phyloP scores from a whole-genome alignment of 1,139 yeast species.

The Hansenula sp. region DNA sequence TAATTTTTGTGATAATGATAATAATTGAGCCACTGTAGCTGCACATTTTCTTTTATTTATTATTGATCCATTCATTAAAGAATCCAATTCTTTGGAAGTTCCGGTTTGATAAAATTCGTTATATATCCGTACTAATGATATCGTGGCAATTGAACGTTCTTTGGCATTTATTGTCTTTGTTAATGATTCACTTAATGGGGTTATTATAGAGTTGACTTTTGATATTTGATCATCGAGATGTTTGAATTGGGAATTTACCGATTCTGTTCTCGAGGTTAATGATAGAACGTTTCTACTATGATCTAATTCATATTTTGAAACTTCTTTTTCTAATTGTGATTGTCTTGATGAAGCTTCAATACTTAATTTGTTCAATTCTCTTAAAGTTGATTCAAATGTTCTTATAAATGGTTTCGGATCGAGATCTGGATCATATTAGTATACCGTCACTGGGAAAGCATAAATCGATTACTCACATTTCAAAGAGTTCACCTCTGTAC shows the following conservation, averaged over 20 bases:
- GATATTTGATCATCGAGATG: slow-evolving; percentile 57
- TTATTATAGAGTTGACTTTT: slow-evolving; percentile 56
- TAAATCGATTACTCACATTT: slow-evolving; percentile 27
- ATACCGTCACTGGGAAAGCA: not conserved
- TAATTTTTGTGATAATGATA: slow-evolving; percentile 59
- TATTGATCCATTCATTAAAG: slow-evolving; percentile 37
- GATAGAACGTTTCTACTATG: slow-evolving; percentile 66
- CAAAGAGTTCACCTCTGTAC: slow-evolving; percentile 49
- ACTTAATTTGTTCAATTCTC: slow-evolving; percentile 59
- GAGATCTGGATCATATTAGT: slow-evolving; percentile 27
- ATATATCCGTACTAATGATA: slow-evolving; percentile 72
- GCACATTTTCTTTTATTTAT: slow-evolving; percentile 66
- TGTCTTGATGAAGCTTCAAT: slow-evolving; percentile 49
- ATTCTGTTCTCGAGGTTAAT: slow-evolving; percentile 43
- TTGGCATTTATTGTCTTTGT: slow-evolving; percentile 74
- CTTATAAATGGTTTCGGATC: slow-evolving; percentile 96
- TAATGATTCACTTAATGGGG: slow-evolving; percentile 70
- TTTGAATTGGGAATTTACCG: slow-evolving; percentile 41
- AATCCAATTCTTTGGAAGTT: slow-evolving; percentile 58
- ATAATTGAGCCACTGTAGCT: slow-evolving; percentile 58
- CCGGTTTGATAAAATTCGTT: slow-evolving; percentile 65
- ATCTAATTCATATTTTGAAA: slow-evolving; percentile 55
- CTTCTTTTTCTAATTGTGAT: slow-evolving; percentile 47
- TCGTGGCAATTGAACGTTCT: slow-evolving; percentile 69
- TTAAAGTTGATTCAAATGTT: slow-evolving; percentile 82